Conservation (phyloP, 164 flowering plant genomes). For the Vitis vinifera region ASM3070453v1 NC_081817.1:1046501-1047000, state of each 20-base stretch:
- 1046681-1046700: slow-evolving; percentile 64
- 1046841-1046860: neutral
- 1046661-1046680: neutral
- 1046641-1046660: neutral
- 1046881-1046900: neutral
- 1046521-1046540: slow-evolving; percentile 70
- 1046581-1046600: neutral
- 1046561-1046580: slow-evolving; percentile 60
- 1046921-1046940: neutral
- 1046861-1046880: neutral
- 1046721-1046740: slow-evolving; percentile 88
- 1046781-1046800: slow-evolving; percentile 93
- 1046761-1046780: slow-evolving; percentile 90
- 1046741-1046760: slow-evolving; percentile 97
- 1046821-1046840: neutral
- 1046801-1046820: slow-evolving; percentile 7
- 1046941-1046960: neutral
- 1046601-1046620: neutral
- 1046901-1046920: neutral
- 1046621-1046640: neutral
- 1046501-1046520: slow-evolving; percentile 59
- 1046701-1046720: slow-evolving; percentile 72
- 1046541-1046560: slow-evolving; percentile 82
- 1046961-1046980: neutral
- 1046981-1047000: no score